Evolutionary conservation across 1,284 basidiomycete genomes (phyloP).

Genomic region (Exsudoporus floridanus): DNA sequence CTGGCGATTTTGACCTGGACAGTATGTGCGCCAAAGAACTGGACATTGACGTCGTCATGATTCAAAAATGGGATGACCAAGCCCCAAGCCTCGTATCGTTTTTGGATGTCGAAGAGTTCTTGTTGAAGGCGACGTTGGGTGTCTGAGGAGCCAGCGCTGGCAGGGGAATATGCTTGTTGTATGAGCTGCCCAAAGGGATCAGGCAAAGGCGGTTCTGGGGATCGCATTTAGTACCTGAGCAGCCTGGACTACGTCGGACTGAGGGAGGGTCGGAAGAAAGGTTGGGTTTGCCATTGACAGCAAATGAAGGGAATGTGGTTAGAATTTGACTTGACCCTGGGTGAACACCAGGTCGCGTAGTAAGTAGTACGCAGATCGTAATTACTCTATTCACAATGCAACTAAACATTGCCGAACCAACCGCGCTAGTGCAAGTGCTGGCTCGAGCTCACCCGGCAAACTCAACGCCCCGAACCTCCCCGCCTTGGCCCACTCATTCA

Average conservation of each 20-base stretch:
- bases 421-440: conserved; percentile 9
- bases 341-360: background rate
- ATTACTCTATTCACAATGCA: background rate
- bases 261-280: conserved; percentile 32
- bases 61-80: conserved; percentile 71
- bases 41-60: conserved; percentile 73
- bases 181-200: conserved; percentile 45
- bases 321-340: background rate
- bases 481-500: conserved; percentile 49
- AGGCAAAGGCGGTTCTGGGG: conserved; percentile 3
- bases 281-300: conserved; percentile 21
- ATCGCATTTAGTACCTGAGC: conserved; percentile 28
- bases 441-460: conserved; percentile 17
- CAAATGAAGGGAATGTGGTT: background rate
- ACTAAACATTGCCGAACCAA: conserved; percentile 2
- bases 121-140: conserved; percentile 65
- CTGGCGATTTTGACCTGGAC: conserved; percentile 87
- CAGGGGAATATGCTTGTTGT: conserved; percentile 60
- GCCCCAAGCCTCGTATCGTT: conserved; percentile 73
- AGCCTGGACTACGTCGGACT: conserved; percentile 33
- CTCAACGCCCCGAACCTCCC: conserved; percentile 31
- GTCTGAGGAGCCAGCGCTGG: conserved; percentile 50
- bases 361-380: background rate
- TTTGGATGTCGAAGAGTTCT: conserved; percentile 74
- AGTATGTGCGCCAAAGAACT: conserved; percentile 91